Conservation (phyloP, 495 filamentous ascomycete genomes). For the Geoglossum glabrum region DNA sequence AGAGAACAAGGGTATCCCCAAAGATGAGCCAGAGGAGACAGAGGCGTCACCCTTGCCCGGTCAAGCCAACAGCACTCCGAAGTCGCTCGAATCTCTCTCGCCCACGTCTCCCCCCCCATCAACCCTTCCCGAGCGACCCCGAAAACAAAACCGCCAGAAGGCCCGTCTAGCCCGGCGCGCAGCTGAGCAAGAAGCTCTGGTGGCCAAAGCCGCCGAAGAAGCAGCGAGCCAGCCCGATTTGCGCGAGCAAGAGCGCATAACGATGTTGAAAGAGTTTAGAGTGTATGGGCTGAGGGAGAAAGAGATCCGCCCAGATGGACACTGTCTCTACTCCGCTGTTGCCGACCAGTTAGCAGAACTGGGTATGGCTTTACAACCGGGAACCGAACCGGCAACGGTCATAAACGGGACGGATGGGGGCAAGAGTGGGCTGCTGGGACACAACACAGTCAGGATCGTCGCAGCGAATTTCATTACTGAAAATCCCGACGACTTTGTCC, state of each 20-base stretch:
- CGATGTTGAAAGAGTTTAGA: slow-evolving; percentile 46
- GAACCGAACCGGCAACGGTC: slow-evolving; percentile 8
- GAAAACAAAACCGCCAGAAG: slow-evolving; percentile 77
- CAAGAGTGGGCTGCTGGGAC: slow-evolving; percentile 14
- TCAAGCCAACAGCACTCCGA: slow-evolving; percentile 4
- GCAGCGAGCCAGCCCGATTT: slow-evolving; percentile 54
- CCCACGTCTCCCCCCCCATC: not conserved
- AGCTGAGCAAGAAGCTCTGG: slow-evolving; percentile 55
- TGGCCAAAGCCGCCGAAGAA: slow-evolving; percentile 47
- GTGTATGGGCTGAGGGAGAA: slow-evolving; percentile 46
- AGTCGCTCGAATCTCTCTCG: slow-evolving; percentile 4
- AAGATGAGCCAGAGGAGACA: slow-evolving; percentile 6
- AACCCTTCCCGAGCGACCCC: not conserved
- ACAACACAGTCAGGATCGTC: slow-evolving; percentile 27
- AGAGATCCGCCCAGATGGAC: slow-evolving; percentile 72
- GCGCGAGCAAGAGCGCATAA: slow-evolving; percentile 45
- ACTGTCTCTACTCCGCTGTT: slow-evolving; percentile 87
- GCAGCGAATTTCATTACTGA: slow-evolving; percentile 35
- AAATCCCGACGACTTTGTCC: slow-evolving; percentile 38
- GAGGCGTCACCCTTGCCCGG: not conserved
- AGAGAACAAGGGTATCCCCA: slow-evolving; percentile 8
- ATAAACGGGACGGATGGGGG: not conserved
- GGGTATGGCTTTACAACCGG: slow-evolving; percentile 27
- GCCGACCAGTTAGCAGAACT: slow-evolving; percentile 51
- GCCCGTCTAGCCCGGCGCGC: slow-evolving; percentile 74